Evolutionary conservation across 352 stramenopile species (phyloP), one percentile per base, ranked within the genome.

Genomic region (Globisporangium cystogenes): DNA sequence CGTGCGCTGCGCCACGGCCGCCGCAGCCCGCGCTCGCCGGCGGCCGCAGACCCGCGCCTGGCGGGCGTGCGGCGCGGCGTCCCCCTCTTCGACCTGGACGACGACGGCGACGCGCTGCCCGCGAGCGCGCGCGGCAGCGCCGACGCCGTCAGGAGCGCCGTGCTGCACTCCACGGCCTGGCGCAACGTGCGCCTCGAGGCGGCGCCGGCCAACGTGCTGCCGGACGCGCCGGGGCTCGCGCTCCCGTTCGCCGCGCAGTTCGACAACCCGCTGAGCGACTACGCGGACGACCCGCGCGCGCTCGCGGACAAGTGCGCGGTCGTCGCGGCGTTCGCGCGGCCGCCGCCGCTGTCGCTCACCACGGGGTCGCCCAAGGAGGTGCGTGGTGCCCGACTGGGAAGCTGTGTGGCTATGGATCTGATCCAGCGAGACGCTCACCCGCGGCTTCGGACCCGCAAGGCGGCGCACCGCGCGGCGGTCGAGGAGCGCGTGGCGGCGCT

Each of bases 131-230:
- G 81, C 42, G 55, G 49, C 3, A 55, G 71, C 40, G 57, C 66
- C 20, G 72, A 86, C 50, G 70, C 66, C 3, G 65, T 86, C 21
- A 60, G 78, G 11, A 62, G 71, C 45, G 62, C 61, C 10, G 55
- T 73, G 24, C 49, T 82, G 41, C 80, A 88, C 55, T 82, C 80
- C 20, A 90, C 80, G 0, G 69, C 75, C 16, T 90, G 80, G 80
- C 72, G 80, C 21, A 69, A 72, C 51, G 31, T 83, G 8, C 66
- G 69, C 10, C 36, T 87, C 4, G 42, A 57, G 7, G 21, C 31
- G 0, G 60, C 62, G 37, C 76, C 75, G 7, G 2, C 11, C 0
- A 91, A 87, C 46, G 23, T 91, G 2, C 52, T 91, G 24, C 54
- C 67, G 0, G 56, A 70, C 18, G 51, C 33, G 26, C 51, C 63